Conservation (phyloP, 2,329 filamentous ascomycete species). For the Paecilomyces variotii region DNA sequence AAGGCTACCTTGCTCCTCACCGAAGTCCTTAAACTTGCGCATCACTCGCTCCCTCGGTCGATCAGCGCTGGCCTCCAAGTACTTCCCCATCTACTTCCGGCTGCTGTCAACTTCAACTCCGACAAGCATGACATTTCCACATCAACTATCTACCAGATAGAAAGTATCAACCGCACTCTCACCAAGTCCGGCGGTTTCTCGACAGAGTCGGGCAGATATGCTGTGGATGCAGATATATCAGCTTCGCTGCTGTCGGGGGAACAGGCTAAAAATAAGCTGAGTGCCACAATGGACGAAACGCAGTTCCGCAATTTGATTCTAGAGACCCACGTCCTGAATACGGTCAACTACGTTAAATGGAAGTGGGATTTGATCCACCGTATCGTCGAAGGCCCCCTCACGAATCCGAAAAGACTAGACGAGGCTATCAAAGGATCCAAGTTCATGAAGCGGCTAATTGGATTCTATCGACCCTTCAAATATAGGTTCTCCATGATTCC, state of each 20-base stretch:
- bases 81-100: conserved; percentile 74
- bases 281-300: conserved; percentile 55
- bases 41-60: conserved; percentile 69
- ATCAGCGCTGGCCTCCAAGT: conserved; percentile 83
- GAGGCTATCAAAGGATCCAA: conserved; percentile 93
- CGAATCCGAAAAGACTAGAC: conserved; percentile 83
- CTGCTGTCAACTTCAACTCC: conserved; percentile 62
- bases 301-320: conserved; percentile 54
- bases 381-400: conserved; percentile 85
- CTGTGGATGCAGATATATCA: conserved; percentile 38
- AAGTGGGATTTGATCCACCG: conserved; percentile 90
- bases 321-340: conserved; percentile 76
- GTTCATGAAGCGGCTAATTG: conserved; percentile 88
- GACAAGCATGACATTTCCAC: conserved; percentile 73
- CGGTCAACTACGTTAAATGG: conserved; percentile 90
- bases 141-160: conserved; percentile 93
- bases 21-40: conserved; percentile 82
- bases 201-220: conserved; percentile 32
- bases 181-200: conserved; percentile 62
- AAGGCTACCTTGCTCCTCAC: conserved; percentile 88
- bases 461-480: conserved; percentile 95
- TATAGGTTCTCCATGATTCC: conserved; percentile 85
- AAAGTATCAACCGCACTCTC: conserved; percentile 88
- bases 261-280: conserved; percentile 48
- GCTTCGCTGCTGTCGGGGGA: conserved; percentile 31